Percentiles rank a stretch among this genome's conserved stretches.
Evolutionary conservation across 108 stramenopile genomes (phyloP).

Genomic region (Pseudonitzschia multiseries): DNA sequence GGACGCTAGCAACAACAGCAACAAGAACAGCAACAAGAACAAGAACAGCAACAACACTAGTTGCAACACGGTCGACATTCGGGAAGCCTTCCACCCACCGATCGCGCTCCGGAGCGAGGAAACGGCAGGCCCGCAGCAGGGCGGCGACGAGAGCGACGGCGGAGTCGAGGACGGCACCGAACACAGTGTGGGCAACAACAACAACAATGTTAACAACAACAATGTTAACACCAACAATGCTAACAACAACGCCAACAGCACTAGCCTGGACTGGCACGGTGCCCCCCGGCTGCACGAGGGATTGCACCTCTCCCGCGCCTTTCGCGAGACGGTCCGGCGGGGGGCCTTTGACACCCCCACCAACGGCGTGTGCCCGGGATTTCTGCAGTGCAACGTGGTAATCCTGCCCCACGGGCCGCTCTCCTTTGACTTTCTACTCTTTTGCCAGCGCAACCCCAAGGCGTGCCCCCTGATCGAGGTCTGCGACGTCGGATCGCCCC

Average conservation of each 20-base stretch:
- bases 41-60: neutral
- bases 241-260: neutral
- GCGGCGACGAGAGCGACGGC: neutral
- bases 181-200: too few species aligned
- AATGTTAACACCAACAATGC: neutral
- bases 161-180: too few species aligned
- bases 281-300: slow-evolving; percentile 39
- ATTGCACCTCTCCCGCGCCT: slow-evolving; percentile 7
- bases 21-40: neutral
- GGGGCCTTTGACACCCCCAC: slow-evolving; percentile 56
- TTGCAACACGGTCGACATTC: slow-evolving; percentile 36
- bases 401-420: slow-evolving; percentile 61
- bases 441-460: slow-evolving; percentile 88
- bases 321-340: slow-evolving; percentile 46
- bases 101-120: neutral
- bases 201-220: too few species aligned
- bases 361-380: slow-evolving; percentile 78
- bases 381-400: slow-evolving; percentile 87
- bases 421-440: slow-evolving; percentile 86
- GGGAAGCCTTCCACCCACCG: slow-evolving; percentile 13
- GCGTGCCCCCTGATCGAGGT: slow-evolving; percentile 89
- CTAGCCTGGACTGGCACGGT: slow-evolving; percentile 43
- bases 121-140: slow-evolving; percentile 2
- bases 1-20: too few species aligned
- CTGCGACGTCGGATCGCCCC: slow-evolving; percentile 58